Base-by-base conservation (phyloP, 106 monocot species). In the Dioscorea alata region DNA sequence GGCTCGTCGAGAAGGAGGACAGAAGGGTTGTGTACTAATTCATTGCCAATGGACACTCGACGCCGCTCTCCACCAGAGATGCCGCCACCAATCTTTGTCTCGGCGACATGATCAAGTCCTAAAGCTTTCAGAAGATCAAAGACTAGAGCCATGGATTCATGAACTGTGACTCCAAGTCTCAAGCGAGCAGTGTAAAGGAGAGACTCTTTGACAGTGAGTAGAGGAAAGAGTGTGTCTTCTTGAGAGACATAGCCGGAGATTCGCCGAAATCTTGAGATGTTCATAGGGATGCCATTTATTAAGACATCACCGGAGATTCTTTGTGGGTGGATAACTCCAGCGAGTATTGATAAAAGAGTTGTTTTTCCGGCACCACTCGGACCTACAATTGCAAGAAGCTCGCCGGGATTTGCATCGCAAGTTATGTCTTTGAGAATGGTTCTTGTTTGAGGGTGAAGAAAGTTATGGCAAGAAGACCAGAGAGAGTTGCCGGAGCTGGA, bases 301-400 rank as follows among this genome's bases (percentile, higher is more conserved):
- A 88, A 83, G 58, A 97, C 48, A 13, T 63, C 61, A 20, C 88
- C 88, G 12, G 64, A 33, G 59, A 78, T 50, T 19, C 67, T 19
- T 21, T 67, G 16, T 28, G 76, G 79, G 48, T 71, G 76, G 28
- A 80, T 64, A 49, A 58, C 61, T 1, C 94, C 94, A 4, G 91
- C 91, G 12, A 91, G 88, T 12, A 84, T 49, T 51, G 90, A 85
- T 21, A 95, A 80, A 3, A 95, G 77, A 9, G 95, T 88, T 4
- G 91, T 88, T 69, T 95, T 95, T 4, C 95, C 95, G n/a, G 95
- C 84, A 3, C 95, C 95, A 74, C 95, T 91, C 21, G 91, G 88
- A 42, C 88, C 95, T 14, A 84, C 91, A 58, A 96, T 86, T 28
- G 95, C 91, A 13, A 91, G 75, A 18, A 96, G 59, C 75, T 96